Base-by-base conservation (phyloP, 2,329 filamentous ascomycete genomes). In the Cyphellophora attinorum region DNA sequence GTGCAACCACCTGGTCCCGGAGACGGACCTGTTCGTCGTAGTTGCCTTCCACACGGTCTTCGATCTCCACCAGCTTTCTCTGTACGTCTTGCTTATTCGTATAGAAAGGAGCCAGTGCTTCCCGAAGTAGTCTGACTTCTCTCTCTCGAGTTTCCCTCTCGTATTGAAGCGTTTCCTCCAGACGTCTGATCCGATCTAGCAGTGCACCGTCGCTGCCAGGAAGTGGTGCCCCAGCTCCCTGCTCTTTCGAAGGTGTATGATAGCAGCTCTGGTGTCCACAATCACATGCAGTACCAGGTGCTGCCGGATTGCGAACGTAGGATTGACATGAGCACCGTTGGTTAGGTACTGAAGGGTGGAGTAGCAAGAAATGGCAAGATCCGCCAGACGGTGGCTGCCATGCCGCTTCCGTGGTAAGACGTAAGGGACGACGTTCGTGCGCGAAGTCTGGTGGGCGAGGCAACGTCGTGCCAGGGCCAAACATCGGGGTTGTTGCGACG, bases 241-340 rank as follows among this genome's bases (percentile, higher is more conserved):
- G 37, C 33, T 21, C 31, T 34, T 35, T 35, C 16, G 27, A 38
- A 19, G 33, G 35, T 11, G 14, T 33, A 43, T 66, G 63, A 42
- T 60, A 58, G 56, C 62, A 66, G 45, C 62, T 62, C 47, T 64
- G 62, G 47, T 66, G 62, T 11, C 62, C 62, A 44, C 62, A 66
- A 13, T 61, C 61, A 42, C 63, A 67, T 32, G 49, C 54, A n/a
- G 59, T 60, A 16, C 53, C 53, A 4, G 60, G 60, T 10, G 56
- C 58, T 33, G 37, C 46, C 16, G 48, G 44, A 25, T 55, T 51
- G 15, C 49, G 51, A 25, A 49, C 51, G 51, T 62, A 67, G 46
- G 55, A 57, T 33, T 62, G 60, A 39, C 63, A 67, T n/a, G 54
- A 44, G 45, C 63, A 67, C 38, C 57, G 57, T 47, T 64, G 47